Base-by-base conservation (phyloP, 192 early-diverging fungal genomes). In the Backusella circina region DNA sequence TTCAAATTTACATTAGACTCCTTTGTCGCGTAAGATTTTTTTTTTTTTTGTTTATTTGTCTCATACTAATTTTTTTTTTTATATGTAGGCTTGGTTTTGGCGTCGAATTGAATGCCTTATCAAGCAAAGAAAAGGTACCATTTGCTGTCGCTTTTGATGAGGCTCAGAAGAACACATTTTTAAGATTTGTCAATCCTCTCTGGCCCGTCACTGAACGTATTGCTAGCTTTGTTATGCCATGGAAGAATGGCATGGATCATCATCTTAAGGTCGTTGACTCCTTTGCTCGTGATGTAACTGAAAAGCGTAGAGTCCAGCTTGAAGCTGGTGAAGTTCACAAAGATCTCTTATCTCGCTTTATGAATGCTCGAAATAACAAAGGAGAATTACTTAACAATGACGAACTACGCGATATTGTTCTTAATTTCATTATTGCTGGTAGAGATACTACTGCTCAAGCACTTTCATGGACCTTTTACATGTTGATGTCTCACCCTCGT, bases 71-170 rank as follows among this genome's bases (percentile, higher is more conserved):
- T 9, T 54, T 54, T 67, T 36, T 21, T 70, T 39, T 9, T 18
- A 8, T 50, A 23, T 61, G 28, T 47, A 83, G 82, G 23, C 65
- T 83, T 50, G 82, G 82, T 10, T 90, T 89, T 78, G 87, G 86
- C 26, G 80, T 82, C 37, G 70, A 86, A 10, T 72, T 88, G n/a
- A 67, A 84, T 33, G 78, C 85, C 5, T 31, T 88, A 18, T 65
- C 75, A 44, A 74, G 66, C 28, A 77, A 78, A 18, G 84, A 76
- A 10, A 80, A 80, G 33, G 76, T 84, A 21, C 80, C 74, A 4
- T 89, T 91, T 80, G 88, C 87, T 0, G 57, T 36, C 1, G 75
- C 88, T n/a, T 90, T 90, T 74, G 88, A 90, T 66, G 81, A 75
- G 28, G 84, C 80, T 3, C 87, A 88, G 75, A 71, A 71, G 26